Base-by-base conservation (phyloP, 106 monocot genomes). In the Allium cepa region DNA sequence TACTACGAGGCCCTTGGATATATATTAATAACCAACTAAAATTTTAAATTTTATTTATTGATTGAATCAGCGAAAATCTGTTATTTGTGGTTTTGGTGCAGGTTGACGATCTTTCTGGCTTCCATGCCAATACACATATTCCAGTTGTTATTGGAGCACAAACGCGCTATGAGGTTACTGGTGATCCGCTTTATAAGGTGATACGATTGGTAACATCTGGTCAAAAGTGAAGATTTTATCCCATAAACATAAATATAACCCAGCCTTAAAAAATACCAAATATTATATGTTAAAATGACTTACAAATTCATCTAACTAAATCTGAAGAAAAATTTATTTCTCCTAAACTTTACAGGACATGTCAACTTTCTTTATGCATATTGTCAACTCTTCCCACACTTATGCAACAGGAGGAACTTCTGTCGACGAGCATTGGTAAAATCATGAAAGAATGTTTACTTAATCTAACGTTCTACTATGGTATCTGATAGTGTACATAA, bases 381-480 rank as follows among this genome's bases (percentile, higher is more conserved):
- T 86, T 58, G 84, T 97, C 50, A 97, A 97, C 80, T 88, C 96
- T 73, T 97, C 96, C 62, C 96, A 97, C 59, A 77, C 66, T 50
- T 97, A 97, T 67, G 92, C 97, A 58, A 97, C 92, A 16, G 97
- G 97, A 45, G 97, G 97, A 82, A 97, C 97, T 17, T 89, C 92
- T 64, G 83, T 87, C 55, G 79, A 81, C 61, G 97, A 97, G 79
- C 84, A 84, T 59, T 97, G 97, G 97, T 97, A 84, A 74, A 36
- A 27, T 13, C 1, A 55, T 15, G 7, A 12, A 12, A 4, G 15
- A 70, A 1, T 61, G 50, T 49, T 36, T 36, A 36, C 36, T 36
- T 36, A 36, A 36, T 36, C 36, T 36, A 36, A 36, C 36, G 36
- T 36, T 36, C 5, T 36, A 36, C 36, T 36, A 3, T 57, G 10